Conservation (phyloP, 148 eudicot genomes). For the Chenopodium formosanum region DNA sequence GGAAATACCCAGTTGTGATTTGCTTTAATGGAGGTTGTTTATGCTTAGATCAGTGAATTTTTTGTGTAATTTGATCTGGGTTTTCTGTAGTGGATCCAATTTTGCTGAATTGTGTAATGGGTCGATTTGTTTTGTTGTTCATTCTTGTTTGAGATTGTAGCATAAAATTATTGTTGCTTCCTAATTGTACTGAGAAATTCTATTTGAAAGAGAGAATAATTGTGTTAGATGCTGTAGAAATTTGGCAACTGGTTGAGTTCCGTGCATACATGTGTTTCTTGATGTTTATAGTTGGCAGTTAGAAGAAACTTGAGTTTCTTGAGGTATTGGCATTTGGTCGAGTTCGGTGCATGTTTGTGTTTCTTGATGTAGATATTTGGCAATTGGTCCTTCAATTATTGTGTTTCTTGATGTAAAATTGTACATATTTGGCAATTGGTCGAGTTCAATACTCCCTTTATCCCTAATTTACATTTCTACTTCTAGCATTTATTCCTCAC, state of each 20-base stretch:
- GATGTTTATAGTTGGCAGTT: background rate
- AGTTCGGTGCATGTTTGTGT: background rate
- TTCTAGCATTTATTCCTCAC: too few species aligned
- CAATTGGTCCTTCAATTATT: background rate
- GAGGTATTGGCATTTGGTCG: background rate
- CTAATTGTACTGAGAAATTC: too few species aligned
- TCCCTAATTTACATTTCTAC: too few species aligned
- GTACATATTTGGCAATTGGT: background rate
- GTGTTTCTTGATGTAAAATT: constrained; percentile 1
- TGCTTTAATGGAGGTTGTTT: background rate
- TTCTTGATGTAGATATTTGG: constrained; percentile 7
- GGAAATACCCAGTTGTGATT: constrained; percentile 11
- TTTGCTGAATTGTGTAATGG: background rate
- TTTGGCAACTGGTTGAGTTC: background rate
- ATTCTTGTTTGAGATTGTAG: background rate
- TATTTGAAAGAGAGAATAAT: background rate
- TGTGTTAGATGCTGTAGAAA: constrained; percentile 2
- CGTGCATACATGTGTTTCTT: background rate
- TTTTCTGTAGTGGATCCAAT: background rate
- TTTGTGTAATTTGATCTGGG: constrained; percentile 5
- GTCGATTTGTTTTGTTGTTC: background rate
- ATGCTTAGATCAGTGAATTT: constrained; percentile 6
- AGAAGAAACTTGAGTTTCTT: background rate
- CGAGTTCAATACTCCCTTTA: too few species aligned
- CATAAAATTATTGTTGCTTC: background rate